Conservation (phyloP, 1,139 yeast genomes). For the Blastobotrys aristatus region DNA sequence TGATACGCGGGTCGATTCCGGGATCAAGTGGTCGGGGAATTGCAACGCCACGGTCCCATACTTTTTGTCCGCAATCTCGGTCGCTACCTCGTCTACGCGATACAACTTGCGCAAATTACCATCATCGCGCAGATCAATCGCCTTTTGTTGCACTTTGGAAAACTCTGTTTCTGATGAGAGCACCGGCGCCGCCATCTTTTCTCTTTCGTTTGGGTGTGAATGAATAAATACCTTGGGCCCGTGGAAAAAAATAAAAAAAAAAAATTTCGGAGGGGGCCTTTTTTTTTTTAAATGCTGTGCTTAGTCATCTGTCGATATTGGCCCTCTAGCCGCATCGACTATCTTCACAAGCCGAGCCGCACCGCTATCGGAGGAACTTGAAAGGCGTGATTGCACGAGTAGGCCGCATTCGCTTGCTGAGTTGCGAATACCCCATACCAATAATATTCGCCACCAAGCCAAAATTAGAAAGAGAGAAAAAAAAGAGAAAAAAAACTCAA, state of each 20-base stretch:
- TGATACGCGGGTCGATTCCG: constrained; percentile 72
- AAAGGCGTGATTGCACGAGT: neutral
- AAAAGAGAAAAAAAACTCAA: too few relatives aligned
- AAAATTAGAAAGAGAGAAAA: too few relatives aligned
- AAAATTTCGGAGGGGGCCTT: too few relatives aligned
- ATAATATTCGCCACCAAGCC: too few relatives aligned
- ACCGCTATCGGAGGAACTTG: neutral
- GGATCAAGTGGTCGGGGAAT: constrained; percentile 76
- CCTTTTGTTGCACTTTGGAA: constrained; percentile 40
- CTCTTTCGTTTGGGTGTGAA: too few relatives aligned
- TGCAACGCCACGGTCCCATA: constrained; percentile 63
- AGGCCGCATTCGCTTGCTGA: too few relatives aligned
- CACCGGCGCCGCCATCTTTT: constrained; percentile 45
- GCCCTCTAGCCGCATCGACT: too few relatives aligned
- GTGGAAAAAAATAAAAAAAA: too few relatives aligned
- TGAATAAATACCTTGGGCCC: neutral
- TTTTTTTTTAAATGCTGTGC: too few relatives aligned
- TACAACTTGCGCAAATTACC: constrained; percentile 18
- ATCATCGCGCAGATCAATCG: neutral
- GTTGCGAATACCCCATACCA: too few relatives aligned
- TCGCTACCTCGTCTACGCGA: constrained; percentile 25
- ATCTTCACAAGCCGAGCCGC: neutral
- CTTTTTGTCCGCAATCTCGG: constrained; percentile 31
- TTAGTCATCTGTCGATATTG: too few relatives aligned
- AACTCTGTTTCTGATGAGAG: constrained; percentile 60